Conservation (phyloP, 176 grass and related monocot genomes). For the Rhynchospora pubera region DNA sequence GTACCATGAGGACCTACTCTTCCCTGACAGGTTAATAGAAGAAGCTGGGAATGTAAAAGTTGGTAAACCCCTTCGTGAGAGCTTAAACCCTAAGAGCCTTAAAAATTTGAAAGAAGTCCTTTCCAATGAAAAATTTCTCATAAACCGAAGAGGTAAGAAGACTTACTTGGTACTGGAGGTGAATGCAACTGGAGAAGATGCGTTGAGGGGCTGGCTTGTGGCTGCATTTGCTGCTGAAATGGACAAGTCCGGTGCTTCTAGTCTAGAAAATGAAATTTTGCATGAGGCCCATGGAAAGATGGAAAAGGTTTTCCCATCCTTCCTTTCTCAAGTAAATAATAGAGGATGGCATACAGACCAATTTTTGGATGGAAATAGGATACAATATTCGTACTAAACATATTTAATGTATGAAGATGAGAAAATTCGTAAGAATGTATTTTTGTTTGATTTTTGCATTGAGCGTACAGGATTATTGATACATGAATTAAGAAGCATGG, state of each 20-base stretch:
- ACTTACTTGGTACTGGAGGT: slow-evolving; percentile 75
- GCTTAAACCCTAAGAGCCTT: slow-evolving; percentile 27
- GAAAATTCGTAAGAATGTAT: background rate
- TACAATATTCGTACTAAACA: slow-evolving; percentile 36
- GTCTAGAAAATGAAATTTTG: slow-evolving; percentile 28
- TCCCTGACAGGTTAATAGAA: slow-evolving; percentile 56
- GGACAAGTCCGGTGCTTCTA: slow-evolving; percentile 31
- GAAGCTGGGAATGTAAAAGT: slow-evolving; percentile 72
- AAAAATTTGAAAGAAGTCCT: slow-evolving; percentile 47
- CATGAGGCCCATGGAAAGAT: slow-evolving; percentile 50
- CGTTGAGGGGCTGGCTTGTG: slow-evolving; percentile 72
- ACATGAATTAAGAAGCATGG: background rate
- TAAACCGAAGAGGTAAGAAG: slow-evolving; percentile 30
- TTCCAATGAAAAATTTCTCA: slow-evolving; percentile 61
- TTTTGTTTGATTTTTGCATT: slow-evolving; percentile 9
- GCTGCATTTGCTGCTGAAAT: slow-evolving; percentile 69
- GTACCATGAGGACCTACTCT: slow-evolving; percentile 64
- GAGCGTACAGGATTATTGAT: background rate
- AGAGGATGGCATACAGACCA: slow-evolving; percentile 88
- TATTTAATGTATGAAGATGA: background rate
- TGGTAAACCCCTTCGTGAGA: slow-evolving; percentile 43
- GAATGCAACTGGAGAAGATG: slow-evolving; percentile 67
- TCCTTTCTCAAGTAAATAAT: slow-evolving; percentile 49
- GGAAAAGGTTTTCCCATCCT: slow-evolving; percentile 50
- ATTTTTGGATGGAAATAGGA: slow-evolving; percentile 80